Evolutionary conservation across 2,329 filamentous ascomycete genomes (phyloP).

Genomic region (Dactylellina cionopaga): DNA sequence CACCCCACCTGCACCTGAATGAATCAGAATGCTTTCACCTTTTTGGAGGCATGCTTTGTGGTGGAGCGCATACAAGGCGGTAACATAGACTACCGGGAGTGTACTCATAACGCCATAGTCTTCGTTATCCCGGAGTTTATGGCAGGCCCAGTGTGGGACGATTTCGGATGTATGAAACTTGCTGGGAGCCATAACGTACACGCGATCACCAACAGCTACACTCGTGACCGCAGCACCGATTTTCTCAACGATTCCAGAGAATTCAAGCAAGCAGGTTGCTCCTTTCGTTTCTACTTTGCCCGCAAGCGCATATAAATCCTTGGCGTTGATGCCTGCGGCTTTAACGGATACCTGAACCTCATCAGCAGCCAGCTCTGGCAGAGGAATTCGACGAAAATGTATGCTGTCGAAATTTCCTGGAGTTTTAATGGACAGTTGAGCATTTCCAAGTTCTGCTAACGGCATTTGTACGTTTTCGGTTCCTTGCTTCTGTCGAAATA

Average conservation of each 20-base stretch:
- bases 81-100: background rate
- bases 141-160: slow-evolving; percentile 56
- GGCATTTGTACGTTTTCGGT: slow-evolving; percentile 20
- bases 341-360: slow-evolving; percentile 58
- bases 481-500: slow-evolving; percentile 52
- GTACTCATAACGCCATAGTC: background rate
- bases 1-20: background rate
- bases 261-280: slow-evolving; percentile 57
- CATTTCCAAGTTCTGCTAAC: slow-evolving; percentile 19
- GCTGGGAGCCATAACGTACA: slow-evolving; percentile 55
- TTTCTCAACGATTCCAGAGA: slow-evolving; percentile 56
- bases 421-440: slow-evolving; percentile 55
- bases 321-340: slow-evolving; percentile 56
- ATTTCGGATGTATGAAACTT: slow-evolving; percentile 54
- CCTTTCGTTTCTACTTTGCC: slow-evolving; percentile 56
- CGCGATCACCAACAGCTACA: slow-evolving; percentile 57
- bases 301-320: slow-evolving; percentile 57
- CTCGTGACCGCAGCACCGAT: slow-evolving; percentile 49
- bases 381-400: slow-evolving; percentile 53
- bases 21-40: background rate
- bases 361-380: slow-evolving; percentile 49
- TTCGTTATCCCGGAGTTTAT: slow-evolving; percentile 63
- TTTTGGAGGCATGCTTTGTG: background rate
- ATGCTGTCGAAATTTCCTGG: slow-evolving; percentile 57
- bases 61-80: background rate